Evolutionary conservation across 2,329 filamentous ascomycete species (phyloP).

Genomic region (Pestalotiopsis sp.): DNA sequence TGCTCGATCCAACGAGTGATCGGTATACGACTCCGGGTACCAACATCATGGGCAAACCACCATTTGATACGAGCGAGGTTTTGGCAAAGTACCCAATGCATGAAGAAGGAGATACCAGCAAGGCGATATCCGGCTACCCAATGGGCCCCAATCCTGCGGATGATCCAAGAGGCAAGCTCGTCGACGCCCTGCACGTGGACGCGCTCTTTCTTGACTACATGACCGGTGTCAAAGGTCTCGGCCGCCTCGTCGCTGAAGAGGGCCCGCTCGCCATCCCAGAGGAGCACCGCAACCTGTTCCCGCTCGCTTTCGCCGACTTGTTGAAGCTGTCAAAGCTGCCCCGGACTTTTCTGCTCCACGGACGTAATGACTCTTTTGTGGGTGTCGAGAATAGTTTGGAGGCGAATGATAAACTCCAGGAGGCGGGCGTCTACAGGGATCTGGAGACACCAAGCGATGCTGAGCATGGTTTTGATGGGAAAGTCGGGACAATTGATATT

Average conservation of each 20-base stretch:
- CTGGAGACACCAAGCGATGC: not conserved
- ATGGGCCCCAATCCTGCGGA: conserved; percentile 1
- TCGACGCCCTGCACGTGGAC: conserved; percentile 15
- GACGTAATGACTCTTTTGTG: conserved; percentile 14
- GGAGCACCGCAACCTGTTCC: not conserved
- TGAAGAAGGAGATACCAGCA: conserved; percentile 8
- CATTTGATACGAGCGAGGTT: not conserved
- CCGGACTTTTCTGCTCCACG: conserved; percentile 12
- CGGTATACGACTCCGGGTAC: conserved; percentile 15
- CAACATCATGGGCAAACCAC: conserved; percentile 14
- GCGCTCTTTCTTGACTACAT: conserved; percentile 18
- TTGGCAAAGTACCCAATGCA: conserved; percentile 7
- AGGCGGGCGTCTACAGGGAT: not conserved
- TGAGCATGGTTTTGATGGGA: conserved; percentile 6
- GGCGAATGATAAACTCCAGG: not conserved
- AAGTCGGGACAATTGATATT: not conserved
- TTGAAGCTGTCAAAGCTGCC: not conserved
- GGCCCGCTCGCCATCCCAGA: not conserved
- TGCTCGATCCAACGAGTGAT: conserved; percentile 12
- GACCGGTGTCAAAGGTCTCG: conserved; percentile 14
- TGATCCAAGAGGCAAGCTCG: conserved; percentile 3
- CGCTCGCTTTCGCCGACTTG: not conserved
- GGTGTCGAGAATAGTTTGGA: conserved; percentile 7
- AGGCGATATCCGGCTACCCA: conserved; percentile 13
- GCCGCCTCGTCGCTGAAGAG: not conserved